Evolutionary conservation across 768 basidiomycete genomes (phyloP), one percentile per base, ranked within the genome.

Genomic region (Tulasnella sp.): DNA sequence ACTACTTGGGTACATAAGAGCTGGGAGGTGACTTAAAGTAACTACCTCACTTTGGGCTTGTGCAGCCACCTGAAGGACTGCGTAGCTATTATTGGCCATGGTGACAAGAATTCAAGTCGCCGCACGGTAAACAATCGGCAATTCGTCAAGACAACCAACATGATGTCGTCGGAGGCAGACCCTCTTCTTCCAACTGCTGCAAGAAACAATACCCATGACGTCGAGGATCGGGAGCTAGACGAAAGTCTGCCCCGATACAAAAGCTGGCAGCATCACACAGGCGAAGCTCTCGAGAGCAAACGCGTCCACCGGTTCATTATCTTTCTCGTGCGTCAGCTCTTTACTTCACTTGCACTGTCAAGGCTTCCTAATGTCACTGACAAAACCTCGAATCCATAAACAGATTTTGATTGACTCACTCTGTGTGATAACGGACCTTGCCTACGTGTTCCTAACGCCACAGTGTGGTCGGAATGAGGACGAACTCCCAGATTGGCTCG

Each of bases 401-500:
- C 68, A 67, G 71, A 86, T 88, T 74, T 75, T 84, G 4, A 83
- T 88, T 66, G 91, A 94, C 79, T 87, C 87, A 8, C 75, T 76
- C 2, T 90, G 89, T 76, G 90, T 92, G n/a, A 84, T 93, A 39
- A 82, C 84, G 32, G 91, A 93, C 79, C 83, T 94, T 6, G 83
- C 81, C 17, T 91, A 89, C 77, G 86, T 85, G 26, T 86, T 92
- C 73, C 84, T 93, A 39, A 73, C 39, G 29, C 47, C 67, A 41
- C 32, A 36, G 17, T 73, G 65, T 69, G 64, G 65, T 12, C 26
- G 69, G 19, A 34, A 34, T 17, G 68, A 62, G 16, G 39, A 35
- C 26, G 72, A 80, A 75, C 89, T 1, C 42, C 76, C 77, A 5
- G 35, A 76, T 26, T 92, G 89, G 89, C 84, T 93, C 12, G 84